These are phyloP conservation scores for Monosporascus sp. DNA, from an alignment of 2,329 filamentous ascomycete species.

Conservation along the genomic window DNA sequence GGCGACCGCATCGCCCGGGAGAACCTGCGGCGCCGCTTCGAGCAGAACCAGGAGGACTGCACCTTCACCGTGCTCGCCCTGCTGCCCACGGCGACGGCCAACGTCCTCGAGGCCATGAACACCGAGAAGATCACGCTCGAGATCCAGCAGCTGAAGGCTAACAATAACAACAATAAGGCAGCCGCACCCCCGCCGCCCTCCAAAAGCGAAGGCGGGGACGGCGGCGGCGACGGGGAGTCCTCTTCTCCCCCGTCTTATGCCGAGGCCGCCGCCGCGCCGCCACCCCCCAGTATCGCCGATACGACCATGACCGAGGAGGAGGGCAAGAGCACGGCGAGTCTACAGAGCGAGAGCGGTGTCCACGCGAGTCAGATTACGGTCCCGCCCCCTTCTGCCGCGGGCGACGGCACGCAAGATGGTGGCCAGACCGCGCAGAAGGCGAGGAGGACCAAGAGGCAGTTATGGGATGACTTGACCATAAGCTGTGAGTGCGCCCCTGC, in stretches of 20 bases:
- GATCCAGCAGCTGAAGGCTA: slow-evolving; percentile 83
- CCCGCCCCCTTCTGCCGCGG: slow-evolving; percentile 42
- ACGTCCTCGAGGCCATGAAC: slow-evolving; percentile 80
- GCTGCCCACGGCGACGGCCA: slow-evolving; percentile 83
- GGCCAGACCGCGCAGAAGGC: slow-evolving; percentile 43
- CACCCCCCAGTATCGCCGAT: slow-evolving; percentile 53
- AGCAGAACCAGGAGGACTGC: slow-evolving; percentile 98
- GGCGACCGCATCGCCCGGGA: slow-evolving; percentile 94
- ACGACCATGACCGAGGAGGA: slow-evolving; percentile 82
- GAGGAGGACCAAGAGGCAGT: slow-evolving; percentile 77
- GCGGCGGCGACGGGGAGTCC: slow-evolving; percentile 37
- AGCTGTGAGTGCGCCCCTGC: slow-evolving; percentile 58
- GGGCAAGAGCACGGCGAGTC: slow-evolving; percentile 66
- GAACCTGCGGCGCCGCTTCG: slow-evolving; percentile 92
- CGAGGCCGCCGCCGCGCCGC: slow-evolving; percentile 33
- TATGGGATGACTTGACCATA: slow-evolving; percentile 98
- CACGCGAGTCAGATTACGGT: slow-evolving; percentile 73
- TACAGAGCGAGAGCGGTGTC: slow-evolving; percentile 76
- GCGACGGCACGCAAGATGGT: slow-evolving; percentile 36
- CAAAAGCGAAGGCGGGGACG: slow-evolving; percentile 31
- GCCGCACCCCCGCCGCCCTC: slow-evolving; percentile 40
- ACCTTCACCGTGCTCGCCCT: slow-evolving; percentile 97
- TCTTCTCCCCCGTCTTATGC: not conserved
- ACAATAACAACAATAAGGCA: slow-evolving; percentile 58
- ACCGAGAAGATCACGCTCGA: slow-evolving; percentile 92